Percentiles rank a stretch among this genome's conserved stretches.
Evolutionary conservation across 2,329 filamentous ascomycete genomes (phyloP).

Genomic region (Ambrosiella xylebori): DNA sequence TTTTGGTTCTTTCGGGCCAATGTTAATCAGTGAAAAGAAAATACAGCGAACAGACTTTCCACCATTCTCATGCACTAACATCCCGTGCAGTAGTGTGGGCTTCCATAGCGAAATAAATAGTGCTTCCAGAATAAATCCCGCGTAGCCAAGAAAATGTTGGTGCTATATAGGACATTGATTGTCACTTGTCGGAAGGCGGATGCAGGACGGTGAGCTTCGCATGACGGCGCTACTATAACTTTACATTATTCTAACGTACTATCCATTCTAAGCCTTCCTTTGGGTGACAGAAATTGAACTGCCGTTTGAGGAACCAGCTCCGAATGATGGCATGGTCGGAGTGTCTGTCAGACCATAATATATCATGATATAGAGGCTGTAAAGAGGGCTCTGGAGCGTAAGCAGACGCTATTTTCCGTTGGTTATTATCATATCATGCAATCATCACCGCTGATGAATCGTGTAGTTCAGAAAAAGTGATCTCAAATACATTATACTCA

Average conservation of each 20-base stretch:
- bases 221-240: background rate
- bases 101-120: background rate
- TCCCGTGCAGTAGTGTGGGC: background rate
- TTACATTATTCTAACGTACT: too few relatives aligned
- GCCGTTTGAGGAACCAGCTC: too few relatives aligned
- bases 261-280: too few relatives aligned
- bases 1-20: too few relatives aligned
- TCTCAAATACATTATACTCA: too few relatives aligned
- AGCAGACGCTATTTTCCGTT: background rate
- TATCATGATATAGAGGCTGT: background rate
- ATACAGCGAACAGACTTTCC: background rate
- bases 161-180: too few relatives aligned
- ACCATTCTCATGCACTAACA: background rate
- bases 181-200: background rate
- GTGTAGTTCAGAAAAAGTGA: too few relatives aligned
- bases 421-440: background rate
- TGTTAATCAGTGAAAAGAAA: background rate
- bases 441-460: too few relatives aligned
- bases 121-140: slow-evolving; percentile 1
- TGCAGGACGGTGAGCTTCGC: background rate
- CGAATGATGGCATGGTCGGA: too few relatives aligned
- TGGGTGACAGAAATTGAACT: too few relatives aligned
- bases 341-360: too few relatives aligned
- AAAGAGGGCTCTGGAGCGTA: background rate
- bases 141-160: background rate